Conservation (phyloP, 352 stramenopile species). For the Phytophthora constricta region DNA sequence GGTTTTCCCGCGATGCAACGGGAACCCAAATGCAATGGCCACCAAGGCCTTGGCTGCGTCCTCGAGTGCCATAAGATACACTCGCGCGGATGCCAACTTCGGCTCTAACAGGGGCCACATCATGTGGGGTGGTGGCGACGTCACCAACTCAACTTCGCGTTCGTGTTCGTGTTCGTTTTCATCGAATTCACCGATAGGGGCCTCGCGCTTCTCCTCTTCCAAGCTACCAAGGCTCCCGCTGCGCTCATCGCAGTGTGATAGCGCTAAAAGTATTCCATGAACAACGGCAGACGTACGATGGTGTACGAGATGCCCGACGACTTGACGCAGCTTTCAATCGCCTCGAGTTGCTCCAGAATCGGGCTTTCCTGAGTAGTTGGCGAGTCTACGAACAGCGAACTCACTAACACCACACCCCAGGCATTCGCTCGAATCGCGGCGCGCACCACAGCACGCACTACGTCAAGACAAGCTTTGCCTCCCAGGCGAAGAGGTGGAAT, state of each 20-base stretch:
- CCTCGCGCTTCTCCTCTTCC: slow-evolving; percentile 43
- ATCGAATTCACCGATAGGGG: slow-evolving; percentile 2
- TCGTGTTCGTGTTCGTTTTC: slow-evolving; percentile 19
- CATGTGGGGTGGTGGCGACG: slow-evolving; percentile 33
- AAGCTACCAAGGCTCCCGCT: slow-evolving; percentile 18
- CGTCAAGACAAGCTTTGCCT: slow-evolving; percentile 54
- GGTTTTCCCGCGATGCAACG: slow-evolving; percentile 51
- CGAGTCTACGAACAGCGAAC: slow-evolving; percentile 64
- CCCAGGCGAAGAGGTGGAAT: slow-evolving; percentile 71
- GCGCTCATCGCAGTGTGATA: slow-evolving; percentile 38
- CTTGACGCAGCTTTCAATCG: slow-evolving; percentile 72
- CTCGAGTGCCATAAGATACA: slow-evolving; percentile 63
- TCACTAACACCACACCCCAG: slow-evolving; percentile 80
- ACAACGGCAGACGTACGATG: slow-evolving; percentile 72
- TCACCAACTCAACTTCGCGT: slow-evolving; percentile 9
- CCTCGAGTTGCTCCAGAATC: slow-evolving; percentile 60
- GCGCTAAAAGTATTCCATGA: slow-evolving; percentile 84
- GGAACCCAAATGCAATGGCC: slow-evolving; percentile 60
- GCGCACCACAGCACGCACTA: slow-evolving; percentile 60
- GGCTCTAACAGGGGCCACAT: slow-evolving; percentile 55
- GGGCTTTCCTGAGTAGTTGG: slow-evolving; percentile 35
- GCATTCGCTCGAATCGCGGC: slow-evolving; percentile 55
- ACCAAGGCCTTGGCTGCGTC: slow-evolving; percentile 66
- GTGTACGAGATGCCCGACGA: slow-evolving; percentile 59
- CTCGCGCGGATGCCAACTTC: slow-evolving; percentile 42